Percentiles rank a stretch among this genome's conserved stretches.
Conservation (phyloP, 176 grass and related monocot genomes). For the Miscanthus lutarioriparius region DNA sequence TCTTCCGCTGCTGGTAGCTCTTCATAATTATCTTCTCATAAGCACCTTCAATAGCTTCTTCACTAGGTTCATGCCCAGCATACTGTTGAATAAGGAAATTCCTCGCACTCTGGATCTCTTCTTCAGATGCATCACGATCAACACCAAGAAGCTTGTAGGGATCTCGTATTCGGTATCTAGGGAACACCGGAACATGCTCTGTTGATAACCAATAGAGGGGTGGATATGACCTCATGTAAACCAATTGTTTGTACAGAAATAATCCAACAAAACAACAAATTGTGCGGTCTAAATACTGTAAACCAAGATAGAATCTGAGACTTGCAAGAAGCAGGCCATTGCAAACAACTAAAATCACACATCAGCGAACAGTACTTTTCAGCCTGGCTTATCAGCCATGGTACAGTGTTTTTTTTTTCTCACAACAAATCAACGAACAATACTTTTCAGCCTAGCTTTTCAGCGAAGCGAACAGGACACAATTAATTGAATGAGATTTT, state of each 20-base stretch:
- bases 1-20: slow-evolving; percentile 81
- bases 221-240: slow-evolving; percentile 14
- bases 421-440: no score
- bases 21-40: slow-evolving; percentile 97
- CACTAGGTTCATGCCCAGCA: slow-evolving; percentile 76
- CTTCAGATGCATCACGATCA: slow-evolving; percentile 72
- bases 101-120: slow-evolving; percentile 79
- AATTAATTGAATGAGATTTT: slow-evolving; percentile 5
- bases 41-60: slow-evolving; percentile 85
- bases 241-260: not conserved
- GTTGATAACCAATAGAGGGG: slow-evolving; percentile 26
- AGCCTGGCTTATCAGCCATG: no score
- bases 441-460: no score
- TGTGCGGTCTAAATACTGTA: not conserved
- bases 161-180: slow-evolving; percentile 64
- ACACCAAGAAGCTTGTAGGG: slow-evolving; percentile 90
- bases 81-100: slow-evolving; percentile 85
- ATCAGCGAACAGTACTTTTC: no score
- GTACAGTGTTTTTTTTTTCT: no score
- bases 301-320: not conserved
- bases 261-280: not conserved
- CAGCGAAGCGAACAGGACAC: no score
- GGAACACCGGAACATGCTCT: slow-evolving; percentile 74
- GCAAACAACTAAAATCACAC: not conserved
- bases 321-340: not conserved